Conservation (phyloP, 2,329 filamentous ascomycete genomes). For the Mollisiaceae sp. region DNA sequence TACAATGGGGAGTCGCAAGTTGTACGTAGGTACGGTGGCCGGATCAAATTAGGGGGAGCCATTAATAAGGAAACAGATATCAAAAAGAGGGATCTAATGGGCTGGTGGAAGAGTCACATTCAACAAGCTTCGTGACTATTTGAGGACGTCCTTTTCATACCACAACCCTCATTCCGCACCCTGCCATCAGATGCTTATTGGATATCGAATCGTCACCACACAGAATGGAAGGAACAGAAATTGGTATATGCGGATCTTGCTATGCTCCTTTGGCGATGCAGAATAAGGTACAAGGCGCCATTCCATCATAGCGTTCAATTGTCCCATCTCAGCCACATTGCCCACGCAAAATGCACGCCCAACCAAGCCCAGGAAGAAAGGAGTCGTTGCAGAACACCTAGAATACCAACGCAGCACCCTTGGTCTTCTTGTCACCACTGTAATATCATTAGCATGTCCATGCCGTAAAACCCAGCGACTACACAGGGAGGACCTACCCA, state of each 20-base stretch:
- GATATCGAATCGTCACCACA: not conserved
- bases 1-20: too few relatives aligned
- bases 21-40: too few relatives aligned
- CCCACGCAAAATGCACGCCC: conserved; percentile 38
- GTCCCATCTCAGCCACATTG: conserved; percentile 36
- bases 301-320: conserved; percentile 31
- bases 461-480: not conserved
- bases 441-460: conserved; percentile 48
- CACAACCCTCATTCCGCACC: not conserved
- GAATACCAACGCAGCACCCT: conserved; percentile 99
- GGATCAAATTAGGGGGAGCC: too few relatives aligned
- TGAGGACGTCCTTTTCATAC: too few relatives aligned
- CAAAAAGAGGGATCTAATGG: too few relatives aligned
- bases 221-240: not conserved
- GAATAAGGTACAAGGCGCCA: conserved; percentile 40
- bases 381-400: conserved; percentile 61
- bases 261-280: conserved; percentile 39
- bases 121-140: too few relatives aligned
- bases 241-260: conserved; percentile 41
- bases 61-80: too few relatives aligned
- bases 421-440: conserved; percentile 99
- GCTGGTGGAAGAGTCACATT: too few relatives aligned
- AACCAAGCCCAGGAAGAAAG: conserved; percentile 36
- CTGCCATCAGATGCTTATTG: not conserved
- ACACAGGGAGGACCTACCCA: conserved; percentile 66